Conservation (phyloP, 2,329 filamentous ascomycete species). For the Metarhizium album region DNA sequence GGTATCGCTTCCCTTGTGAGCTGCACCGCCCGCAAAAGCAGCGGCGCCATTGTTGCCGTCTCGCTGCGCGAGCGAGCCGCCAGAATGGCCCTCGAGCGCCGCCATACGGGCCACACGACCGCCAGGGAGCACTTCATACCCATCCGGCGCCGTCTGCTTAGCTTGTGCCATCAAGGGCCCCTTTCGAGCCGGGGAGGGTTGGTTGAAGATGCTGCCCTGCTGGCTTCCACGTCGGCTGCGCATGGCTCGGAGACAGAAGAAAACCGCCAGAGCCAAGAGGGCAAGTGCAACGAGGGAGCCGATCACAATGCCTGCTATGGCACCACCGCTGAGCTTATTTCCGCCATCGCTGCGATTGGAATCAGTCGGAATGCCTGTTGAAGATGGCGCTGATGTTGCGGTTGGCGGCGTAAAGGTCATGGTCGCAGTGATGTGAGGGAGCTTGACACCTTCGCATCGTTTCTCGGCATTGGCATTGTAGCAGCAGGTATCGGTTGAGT, state of each 20-base stretch:
- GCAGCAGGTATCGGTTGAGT: conserved; percentile 93
- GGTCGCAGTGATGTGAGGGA: conserved; percentile 65
- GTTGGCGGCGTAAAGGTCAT: conserved; percentile 46
- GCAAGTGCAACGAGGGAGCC: conserved; percentile 63
- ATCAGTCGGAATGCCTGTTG: conserved; percentile 9
- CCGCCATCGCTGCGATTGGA: conserved; percentile 19
- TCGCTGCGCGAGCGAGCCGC: conserved; percentile 46
- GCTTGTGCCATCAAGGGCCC: conserved; percentile 31
- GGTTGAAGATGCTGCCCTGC: conserved; percentile 72
- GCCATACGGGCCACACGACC: conserved; percentile 94
- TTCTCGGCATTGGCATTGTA: conserved; percentile 65
- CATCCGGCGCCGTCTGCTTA: conserved; percentile 30
- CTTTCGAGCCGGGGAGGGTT: conserved; percentile 63
- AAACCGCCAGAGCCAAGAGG: conserved; percentile 57
- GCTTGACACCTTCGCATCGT: conserved; percentile 62
- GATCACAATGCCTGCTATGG: conserved; percentile 83
- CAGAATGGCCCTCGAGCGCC: conserved; percentile 68
- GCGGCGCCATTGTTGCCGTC: conserved; percentile 31
- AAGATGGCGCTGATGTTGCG: conserved; percentile 28
- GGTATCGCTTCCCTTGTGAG: conserved; percentile 37
- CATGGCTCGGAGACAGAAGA: conserved; percentile 47
- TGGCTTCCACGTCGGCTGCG: conserved; percentile 50
- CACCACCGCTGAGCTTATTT: conserved; percentile 59
- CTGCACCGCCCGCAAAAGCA: conserved; percentile 32
- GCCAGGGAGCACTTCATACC: conserved; percentile 69